Evolutionary conservation across 441 rosid genomes (phyloP).

Genomic region (Pelargonium myrrhifolium): DNA sequence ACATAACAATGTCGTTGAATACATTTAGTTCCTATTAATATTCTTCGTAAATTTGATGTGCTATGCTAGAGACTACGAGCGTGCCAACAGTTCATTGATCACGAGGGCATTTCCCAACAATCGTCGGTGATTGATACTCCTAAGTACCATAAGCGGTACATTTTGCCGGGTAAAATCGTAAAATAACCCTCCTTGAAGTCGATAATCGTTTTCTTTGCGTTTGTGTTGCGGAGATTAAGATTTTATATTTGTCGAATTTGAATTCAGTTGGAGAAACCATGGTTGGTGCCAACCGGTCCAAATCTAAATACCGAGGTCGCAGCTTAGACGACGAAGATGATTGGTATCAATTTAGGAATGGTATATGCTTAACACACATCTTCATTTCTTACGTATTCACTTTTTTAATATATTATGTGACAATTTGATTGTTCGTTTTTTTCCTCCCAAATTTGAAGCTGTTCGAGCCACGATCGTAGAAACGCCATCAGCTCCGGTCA

Average conservation of each 20-base stretch:
- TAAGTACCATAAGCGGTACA: constrained; percentile 78
- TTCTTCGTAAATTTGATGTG: constrained; percentile 15
- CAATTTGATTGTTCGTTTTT: constrained; percentile 18
- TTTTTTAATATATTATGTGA: constrained; percentile 14
- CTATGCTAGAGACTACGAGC: constrained; percentile 64
- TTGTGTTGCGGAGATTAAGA: constrained; percentile 1
- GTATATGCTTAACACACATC: constrained; percentile 29
- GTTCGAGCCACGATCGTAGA: constrained; percentile 73
- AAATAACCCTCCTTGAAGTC: not conserved
- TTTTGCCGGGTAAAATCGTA: constrained; percentile 60
- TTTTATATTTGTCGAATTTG: constrained; percentile 6
- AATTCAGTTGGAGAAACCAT: constrained; percentile 70
- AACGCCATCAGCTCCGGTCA: constrained; percentile 42
- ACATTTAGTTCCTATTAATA: not conserved
- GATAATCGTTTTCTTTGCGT: not conserved
- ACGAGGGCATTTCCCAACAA: constrained; percentile 77
- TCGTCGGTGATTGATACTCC: constrained; percentile 71
- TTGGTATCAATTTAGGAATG: constrained; percentile 71
- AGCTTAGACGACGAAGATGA: constrained; percentile 77
- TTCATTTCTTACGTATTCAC: constrained; percentile 2
- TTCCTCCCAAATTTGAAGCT: constrained; percentile 28
- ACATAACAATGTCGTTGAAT: not conserved
- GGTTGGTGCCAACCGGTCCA: constrained; percentile 43
- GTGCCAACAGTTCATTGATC: constrained; percentile 81
- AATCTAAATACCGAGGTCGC: constrained; percentile 59